Conservation (phyloP, 1,284 basidiomycete species). For the Schizophyllum amplum region DNA sequence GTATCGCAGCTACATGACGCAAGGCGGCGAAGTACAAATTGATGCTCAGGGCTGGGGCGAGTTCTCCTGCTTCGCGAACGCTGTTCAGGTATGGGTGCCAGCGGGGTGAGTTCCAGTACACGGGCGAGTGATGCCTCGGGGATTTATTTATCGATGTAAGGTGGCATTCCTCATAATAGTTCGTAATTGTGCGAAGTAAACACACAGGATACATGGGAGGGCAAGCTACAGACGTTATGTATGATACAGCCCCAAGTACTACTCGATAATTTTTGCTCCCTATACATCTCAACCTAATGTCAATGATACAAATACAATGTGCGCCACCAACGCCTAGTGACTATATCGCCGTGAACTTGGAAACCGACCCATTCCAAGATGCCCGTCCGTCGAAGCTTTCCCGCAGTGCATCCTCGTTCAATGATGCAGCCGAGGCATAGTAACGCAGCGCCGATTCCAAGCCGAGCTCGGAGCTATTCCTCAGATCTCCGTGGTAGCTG, state of each 20-base stretch:
- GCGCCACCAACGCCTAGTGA: neutral
- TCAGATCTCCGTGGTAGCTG: neutral
- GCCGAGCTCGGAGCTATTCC: neutral
- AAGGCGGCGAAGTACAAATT: slow-evolving; percentile 32
- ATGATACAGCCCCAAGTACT: neutral
- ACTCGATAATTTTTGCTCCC: neutral
- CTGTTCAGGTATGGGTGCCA: slow-evolving; percentile 48
- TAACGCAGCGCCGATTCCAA: neutral
- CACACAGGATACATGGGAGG: neutral
- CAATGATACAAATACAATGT: neutral
- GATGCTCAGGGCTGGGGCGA: slow-evolving; percentile 47
- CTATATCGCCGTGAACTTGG: neutral
- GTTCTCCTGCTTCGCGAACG: slow-evolving; percentile 46
- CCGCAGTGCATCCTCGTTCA: too few species aligned
- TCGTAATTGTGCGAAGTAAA: neutral
- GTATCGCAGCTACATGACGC: slow-evolving; percentile 42
- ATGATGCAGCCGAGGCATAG: neutral
- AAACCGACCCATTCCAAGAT: neutral
- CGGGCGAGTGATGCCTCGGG: too few species aligned
- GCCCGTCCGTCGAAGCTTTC: neutral
- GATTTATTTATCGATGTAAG: too few species aligned
- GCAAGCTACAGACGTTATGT: neutral
- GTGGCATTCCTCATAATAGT: neutral
- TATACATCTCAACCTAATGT: neutral
- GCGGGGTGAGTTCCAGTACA: too few species aligned